Evolutionary conservation across 768 basidiomycete species (phyloP), one percentile per base, ranked within the genome.

Genomic region (Pulveroboletus sp.): DNA sequence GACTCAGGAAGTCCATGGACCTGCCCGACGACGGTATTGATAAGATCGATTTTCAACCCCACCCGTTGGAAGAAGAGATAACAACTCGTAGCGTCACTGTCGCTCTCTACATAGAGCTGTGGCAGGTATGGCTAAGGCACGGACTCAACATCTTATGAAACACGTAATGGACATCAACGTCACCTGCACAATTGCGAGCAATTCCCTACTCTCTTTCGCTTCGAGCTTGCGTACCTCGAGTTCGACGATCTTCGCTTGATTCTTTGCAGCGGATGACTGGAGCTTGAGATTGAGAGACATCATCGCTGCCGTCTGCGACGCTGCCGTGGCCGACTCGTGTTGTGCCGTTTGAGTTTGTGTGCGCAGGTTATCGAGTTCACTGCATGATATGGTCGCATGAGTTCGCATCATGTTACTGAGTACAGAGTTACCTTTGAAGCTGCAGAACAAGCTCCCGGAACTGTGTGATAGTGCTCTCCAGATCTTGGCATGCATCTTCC

Each of bases 231-330:
- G 82, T 59, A 97, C 71, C 63, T 97, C 96, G 15, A 94, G 77
- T 52, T 98, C 95, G 49, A 98, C 87, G 13, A 79, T 83, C 66
- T 84, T 85, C 6, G 89, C 85, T 59, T 95, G 94, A 56, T 89
- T 89, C 77, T 95, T 96, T 28, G 86, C 77, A 0, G 88, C 93
- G 2, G 92, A 80, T 0, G 89, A 89, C 66, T 98, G 95, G 6
- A 99, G 77, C 66, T 91, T 96, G 67, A 96, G 78, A 67, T 97
- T 98, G 46, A 96, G 75, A 40, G 93, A 92, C 78, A 98, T 84
- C 76, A 97, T 86, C 3, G 89, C 88, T 3, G 94, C 94, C 0
- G 90, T 87, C 61, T 97, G 93, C 1, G 86, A 89, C 13, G 82
- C 85, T 14, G 91, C 88, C 0, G 83, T 81, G 1, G 87, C 86